Evolutionary conservation across 2,329 filamentous ascomycete species (phyloP).

Genomic region (Botrytis pseudocinerea): DNA sequence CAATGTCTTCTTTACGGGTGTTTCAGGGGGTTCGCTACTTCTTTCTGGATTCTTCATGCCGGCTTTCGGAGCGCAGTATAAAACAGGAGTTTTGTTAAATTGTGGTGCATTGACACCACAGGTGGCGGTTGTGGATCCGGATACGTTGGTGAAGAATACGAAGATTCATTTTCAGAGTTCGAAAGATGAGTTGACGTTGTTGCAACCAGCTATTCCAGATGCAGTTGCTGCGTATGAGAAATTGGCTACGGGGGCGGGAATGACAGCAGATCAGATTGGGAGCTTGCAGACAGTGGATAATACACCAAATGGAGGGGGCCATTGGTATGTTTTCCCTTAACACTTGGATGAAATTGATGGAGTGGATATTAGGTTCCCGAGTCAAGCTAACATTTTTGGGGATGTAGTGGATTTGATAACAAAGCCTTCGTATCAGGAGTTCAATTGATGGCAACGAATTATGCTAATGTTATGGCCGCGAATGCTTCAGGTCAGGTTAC

Average conservation of each 20-base stretch:
- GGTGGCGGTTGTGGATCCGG: constrained; percentile 49
- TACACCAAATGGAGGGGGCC: constrained; percentile 55
- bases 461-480: constrained; percentile 51
- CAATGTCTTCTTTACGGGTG: constrained; percentile 59
- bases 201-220: constrained; percentile 51
- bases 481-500: constrained; percentile 52
- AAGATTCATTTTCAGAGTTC: constrained; percentile 59
- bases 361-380: not conserved
- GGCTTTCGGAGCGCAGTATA: constrained; percentile 43
- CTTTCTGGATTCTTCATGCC: constrained; percentile 60
- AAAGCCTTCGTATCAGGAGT: constrained; percentile 56
- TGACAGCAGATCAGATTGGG: constrained; percentile 49
- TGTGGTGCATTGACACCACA: constrained; percentile 57
- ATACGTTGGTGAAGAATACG: constrained; percentile 47
- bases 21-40: constrained; percentile 55
- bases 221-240: constrained; percentile 54
- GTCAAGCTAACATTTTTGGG: not conserved
- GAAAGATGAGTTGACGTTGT: constrained; percentile 49
- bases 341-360: too few relatives aligned
- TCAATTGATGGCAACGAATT: constrained; percentile 57
- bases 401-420: constrained; percentile 53
- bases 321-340: constrained; percentile 42
- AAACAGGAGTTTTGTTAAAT: constrained; percentile 54
- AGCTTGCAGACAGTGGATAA: constrained; percentile 58
- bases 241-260: constrained; percentile 47